Conservation (phyloP, 768 basidiomycete genomes). For the Neoboletus subvelutipes region DNA sequence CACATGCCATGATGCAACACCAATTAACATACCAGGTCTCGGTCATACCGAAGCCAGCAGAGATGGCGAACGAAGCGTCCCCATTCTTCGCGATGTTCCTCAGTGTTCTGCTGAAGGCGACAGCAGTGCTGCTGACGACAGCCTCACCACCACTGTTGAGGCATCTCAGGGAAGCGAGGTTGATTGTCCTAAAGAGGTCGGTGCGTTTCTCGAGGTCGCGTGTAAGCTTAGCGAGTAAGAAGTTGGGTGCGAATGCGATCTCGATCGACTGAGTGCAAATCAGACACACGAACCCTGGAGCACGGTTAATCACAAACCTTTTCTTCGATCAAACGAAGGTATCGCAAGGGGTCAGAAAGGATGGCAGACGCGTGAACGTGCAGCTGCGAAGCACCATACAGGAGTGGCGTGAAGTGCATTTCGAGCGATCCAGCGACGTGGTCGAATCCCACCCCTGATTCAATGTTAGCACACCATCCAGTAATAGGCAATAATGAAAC, state of each 20-base stretch:
- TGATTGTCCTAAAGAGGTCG: constrained; percentile 27
- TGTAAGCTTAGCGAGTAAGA: constrained; percentile 39
- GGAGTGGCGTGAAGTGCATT: constrained; percentile 40
- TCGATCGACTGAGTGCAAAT: constrained; percentile 27
- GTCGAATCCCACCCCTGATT: constrained; percentile 43
- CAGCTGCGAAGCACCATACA: constrained; percentile 31
- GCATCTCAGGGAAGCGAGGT: constrained; percentile 35
- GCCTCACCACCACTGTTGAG: constrained; percentile 46
- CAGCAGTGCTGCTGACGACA: constrained; percentile 38
- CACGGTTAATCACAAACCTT: constrained; percentile 27
- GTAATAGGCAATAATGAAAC: not conserved
- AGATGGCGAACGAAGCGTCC: constrained; percentile 36
- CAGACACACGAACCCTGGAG: not conserved
- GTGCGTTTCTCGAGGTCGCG: constrained; percentile 31
- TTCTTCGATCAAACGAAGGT: constrained; percentile 35
- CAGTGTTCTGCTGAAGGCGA: constrained; percentile 37
- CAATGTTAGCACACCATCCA: not conserved
- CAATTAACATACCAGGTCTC: constrained; percentile 38
- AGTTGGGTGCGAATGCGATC: constrained; percentile 41
- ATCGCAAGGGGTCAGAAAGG: constrained; percentile 24
- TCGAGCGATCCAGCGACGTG: constrained; percentile 46
- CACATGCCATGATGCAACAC: not conserved
- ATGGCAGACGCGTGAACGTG: constrained; percentile 26
- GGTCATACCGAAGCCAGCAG: constrained; percentile 37
- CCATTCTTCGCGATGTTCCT: constrained; percentile 24